A percentile compares a stretch with the other conserved stretches of the same genome.
These are phyloP conservation scores for Brettanomyces bruxellensis DNA, from an alignment of 805 yeast species.

Conservation along the genomic window DNA sequence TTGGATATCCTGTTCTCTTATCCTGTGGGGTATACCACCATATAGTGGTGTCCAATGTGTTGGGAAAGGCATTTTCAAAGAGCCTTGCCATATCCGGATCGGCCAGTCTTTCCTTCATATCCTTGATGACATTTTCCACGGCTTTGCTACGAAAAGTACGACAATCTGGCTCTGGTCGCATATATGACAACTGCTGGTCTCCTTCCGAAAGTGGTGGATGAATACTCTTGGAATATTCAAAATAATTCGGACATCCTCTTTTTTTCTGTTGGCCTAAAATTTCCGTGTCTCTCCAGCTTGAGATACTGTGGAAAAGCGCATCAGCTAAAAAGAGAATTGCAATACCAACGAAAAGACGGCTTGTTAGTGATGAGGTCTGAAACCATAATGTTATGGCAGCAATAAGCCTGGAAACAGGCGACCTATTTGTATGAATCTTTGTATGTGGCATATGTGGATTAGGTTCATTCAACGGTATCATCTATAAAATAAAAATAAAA, in stretches of 20 bases:
- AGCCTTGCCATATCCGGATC: conserved; percentile 65
- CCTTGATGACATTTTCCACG: conserved; percentile 52
- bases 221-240: conserved; percentile 41
- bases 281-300: too few species aligned
- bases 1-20: conserved; percentile 26
- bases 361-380: too few species aligned
- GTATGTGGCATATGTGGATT: too few species aligned
- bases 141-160: conserved; percentile 60
- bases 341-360: too few species aligned
- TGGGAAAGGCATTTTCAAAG: conserved; percentile 78
- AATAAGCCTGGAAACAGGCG: too few species aligned
- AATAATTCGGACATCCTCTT: conserved; percentile 51
- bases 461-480: too few species aligned
- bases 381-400: too few species aligned
- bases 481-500: too few species aligned
- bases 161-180: conserved; percentile 66
- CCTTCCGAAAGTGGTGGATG: conserved; percentile 59
- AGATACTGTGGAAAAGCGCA: too few species aligned
- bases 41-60: conserved; percentile 81
- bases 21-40: conserved; percentile 46
- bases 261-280: not conserved
- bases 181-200: conserved; percentile 48
- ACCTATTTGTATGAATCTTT: too few species aligned
- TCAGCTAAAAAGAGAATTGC: too few species aligned
- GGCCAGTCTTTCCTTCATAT: conserved; percentile 37